Conservation (phyloP, 1,139 yeast species). For the Meyerozyma smithsonii region DNA sequence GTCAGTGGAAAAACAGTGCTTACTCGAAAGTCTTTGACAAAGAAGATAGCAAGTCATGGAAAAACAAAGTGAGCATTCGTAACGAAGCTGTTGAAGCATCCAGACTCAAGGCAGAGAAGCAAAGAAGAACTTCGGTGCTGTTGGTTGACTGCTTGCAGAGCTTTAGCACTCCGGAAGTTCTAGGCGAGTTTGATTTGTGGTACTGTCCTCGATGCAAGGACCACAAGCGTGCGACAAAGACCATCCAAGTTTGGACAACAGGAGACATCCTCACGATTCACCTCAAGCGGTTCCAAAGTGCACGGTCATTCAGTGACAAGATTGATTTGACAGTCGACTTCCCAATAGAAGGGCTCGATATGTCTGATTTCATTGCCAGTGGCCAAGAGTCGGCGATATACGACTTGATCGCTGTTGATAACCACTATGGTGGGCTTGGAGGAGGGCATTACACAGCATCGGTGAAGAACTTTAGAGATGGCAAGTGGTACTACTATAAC, state of each 20-base stretch:
- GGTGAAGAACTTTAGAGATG: conserved; percentile 73
- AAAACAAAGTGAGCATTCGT: conserved; percentile 41
- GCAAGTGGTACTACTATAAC: conserved; percentile 85
- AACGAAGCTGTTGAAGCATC: conserved; percentile 51
- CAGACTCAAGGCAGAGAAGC: conserved; percentile 33
- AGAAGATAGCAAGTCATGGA: conserved; percentile 49
- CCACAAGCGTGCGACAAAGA: conserved; percentile 86
- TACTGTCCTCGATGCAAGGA: conserved; percentile 88
- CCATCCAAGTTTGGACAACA: conserved; percentile 84
- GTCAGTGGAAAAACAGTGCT: conserved; percentile 61
- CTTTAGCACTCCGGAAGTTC: conserved; percentile 78
- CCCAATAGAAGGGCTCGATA: conserved; percentile 80
- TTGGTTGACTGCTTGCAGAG: conserved; percentile 70
- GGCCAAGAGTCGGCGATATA: conserved; percentile 46
- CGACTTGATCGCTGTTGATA: conserved; percentile 89
- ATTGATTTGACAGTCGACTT: conserved; percentile 81
- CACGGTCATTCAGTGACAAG: conserved; percentile 83
- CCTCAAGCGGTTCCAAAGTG: conserved; percentile 83
- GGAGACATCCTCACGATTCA: conserved; percentile 91
- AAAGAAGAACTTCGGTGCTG: conserved; percentile 49
- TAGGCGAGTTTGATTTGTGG: conserved; percentile 92
- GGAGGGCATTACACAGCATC: conserved; percentile 97
- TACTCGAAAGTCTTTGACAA: conserved; percentile 49
- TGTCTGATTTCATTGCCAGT: conserved; percentile 51
- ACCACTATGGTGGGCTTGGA: conserved; percentile 93